Evolutionary conservation across 306 rosid genomes (phyloP).

Genomic region (Psophocarpus tetragonolobus): DNA sequence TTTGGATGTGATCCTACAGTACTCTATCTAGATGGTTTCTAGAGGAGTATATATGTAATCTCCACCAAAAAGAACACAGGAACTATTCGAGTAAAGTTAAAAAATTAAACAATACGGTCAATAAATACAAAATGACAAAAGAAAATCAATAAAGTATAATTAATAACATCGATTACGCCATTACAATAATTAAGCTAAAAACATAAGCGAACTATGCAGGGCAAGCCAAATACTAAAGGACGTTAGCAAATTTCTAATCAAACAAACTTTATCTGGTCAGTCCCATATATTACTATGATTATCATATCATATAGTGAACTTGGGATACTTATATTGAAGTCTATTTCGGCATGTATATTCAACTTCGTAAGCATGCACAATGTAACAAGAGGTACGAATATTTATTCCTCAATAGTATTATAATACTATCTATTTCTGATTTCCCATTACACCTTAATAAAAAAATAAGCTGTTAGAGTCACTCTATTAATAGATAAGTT

Average conservation of each 20-base stretch:
- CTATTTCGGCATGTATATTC: constrained; percentile 31
- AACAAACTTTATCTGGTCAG: constrained; percentile 38
- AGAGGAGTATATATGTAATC: too few relatives aligned
- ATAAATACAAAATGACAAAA: neutral
- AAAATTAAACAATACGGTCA: neutral
- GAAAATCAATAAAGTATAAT: neutral
- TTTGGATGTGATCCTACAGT: too few relatives aligned
- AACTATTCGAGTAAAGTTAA: neutral
- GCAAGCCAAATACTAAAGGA: constrained; percentile 28
- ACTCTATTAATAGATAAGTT: neutral
- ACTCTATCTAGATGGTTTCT: too few relatives aligned
- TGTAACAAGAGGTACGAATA: neutral
- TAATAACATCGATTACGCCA: neutral
- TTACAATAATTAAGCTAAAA: neutral
- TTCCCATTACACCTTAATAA: neutral
- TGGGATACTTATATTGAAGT: constrained; percentile 27
- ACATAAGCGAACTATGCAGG: neutral
- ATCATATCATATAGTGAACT: neutral
- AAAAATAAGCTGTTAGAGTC: neutral
- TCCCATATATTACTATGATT: constrained; percentile 11
- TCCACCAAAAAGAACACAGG: too few relatives aligned
- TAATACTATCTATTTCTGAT: neutral
- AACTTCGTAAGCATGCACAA: constrained; percentile 6
- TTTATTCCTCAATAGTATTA: neutral
- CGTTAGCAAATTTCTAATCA: constrained; percentile 6